These are phyloP conservation scores for Xylariales sp. DNA, from an alignment of 2,329 filamentous ascomycete species.

Conservation along the genomic window DNA sequence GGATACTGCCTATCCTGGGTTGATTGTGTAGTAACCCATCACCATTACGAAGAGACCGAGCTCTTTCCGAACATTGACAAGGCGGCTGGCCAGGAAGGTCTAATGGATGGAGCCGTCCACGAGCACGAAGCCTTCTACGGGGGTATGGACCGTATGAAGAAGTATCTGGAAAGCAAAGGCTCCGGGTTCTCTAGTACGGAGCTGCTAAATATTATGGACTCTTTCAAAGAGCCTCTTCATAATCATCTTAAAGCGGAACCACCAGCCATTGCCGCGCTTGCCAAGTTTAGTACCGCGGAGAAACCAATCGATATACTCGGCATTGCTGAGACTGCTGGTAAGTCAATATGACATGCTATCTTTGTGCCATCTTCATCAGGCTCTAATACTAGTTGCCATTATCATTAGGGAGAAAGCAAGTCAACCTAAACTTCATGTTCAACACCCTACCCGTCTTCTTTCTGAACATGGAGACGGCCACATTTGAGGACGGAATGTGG, in stretches of 20 bases:
- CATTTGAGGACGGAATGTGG: constrained; percentile 44
- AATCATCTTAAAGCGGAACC: constrained; percentile 41
- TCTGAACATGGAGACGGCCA: constrained; percentile 43
- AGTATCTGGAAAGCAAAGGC: constrained; percentile 27
- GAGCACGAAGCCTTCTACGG: constrained; percentile 39
- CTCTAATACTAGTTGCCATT: constrained; percentile 19
- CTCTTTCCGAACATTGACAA: constrained; percentile 42
- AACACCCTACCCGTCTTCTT: constrained; percentile 43
- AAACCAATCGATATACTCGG: constrained; percentile 41
- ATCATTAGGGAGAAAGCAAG: constrained; percentile 25
- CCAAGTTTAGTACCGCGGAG: constrained; percentile 39
- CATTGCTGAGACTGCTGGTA: constrained; percentile 41
- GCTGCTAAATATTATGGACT: constrained; percentile 40
- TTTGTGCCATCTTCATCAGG: background rate
- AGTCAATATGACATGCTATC: constrained; percentile 8
- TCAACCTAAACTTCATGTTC: constrained; percentile 39
- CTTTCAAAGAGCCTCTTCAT: constrained; percentile 39
- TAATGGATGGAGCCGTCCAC: constrained; percentile 39
- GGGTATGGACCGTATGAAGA: constrained; percentile 36
- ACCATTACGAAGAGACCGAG: constrained; percentile 41
- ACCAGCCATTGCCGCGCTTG: constrained; percentile 37
- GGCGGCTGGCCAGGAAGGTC: constrained; percentile 32
- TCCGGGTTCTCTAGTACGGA: constrained; percentile 21
- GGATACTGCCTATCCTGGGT: constrained; percentile 40
- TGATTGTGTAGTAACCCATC: constrained; percentile 40